Evolutionary conservation across 495 filamentous ascomycete genomes (phyloP).

Genomic region (Aspergillus ellipticus): DNA sequence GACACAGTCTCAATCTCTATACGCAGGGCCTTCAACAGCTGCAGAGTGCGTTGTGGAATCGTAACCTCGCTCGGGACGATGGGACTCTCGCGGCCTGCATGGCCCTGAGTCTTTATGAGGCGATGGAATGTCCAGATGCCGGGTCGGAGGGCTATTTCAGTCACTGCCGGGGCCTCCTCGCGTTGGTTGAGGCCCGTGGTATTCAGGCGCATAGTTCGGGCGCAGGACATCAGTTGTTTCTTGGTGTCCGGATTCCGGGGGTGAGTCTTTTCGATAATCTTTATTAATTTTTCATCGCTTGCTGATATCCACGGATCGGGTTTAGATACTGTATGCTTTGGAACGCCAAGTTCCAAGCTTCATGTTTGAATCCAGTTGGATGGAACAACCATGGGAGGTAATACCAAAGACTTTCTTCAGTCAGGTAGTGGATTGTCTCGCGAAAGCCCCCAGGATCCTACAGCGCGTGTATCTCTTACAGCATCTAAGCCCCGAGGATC

Average conservation of each 20-base stretch:
- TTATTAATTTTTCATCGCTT: not conserved
- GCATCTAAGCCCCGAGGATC: conserved; percentile 3
- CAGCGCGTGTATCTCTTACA: conserved; percentile 14
- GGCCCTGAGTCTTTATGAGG: conserved; percentile 33
- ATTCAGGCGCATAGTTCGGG: conserved; percentile 25
- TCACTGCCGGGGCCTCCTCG: conserved; percentile 29
- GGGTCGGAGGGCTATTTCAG: conserved; percentile 23
- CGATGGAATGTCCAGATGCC: conserved; percentile 30
- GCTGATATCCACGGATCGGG: not conserved
- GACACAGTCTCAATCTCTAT: conserved; percentile 30
- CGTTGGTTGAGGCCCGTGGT: conserved; percentile 30
- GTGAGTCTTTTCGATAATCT: conserved; percentile 14
- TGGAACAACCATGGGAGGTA: conserved; percentile 22
- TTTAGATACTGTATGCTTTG: conserved; percentile 17
- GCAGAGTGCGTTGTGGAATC: conserved; percentile 29
- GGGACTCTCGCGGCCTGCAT: conserved; percentile 34
- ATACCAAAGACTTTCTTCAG: conserved; percentile 20
- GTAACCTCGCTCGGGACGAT: conserved; percentile 23
- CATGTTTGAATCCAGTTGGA: conserved; percentile 26
- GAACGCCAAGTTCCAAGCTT: conserved; percentile 19
- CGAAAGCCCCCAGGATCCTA: conserved; percentile 20
- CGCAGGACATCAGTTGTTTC: conserved; percentile 28
- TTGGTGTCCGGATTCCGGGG: conserved; percentile 23
- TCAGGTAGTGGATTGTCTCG: conserved; percentile 26
- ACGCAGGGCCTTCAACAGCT: conserved; percentile 29